Evolutionary conservation across 2,329 filamentous ascomycete species (phyloP), one percentile per base, ranked within the genome.

Genomic region (Exophiala xenobiotica): DNA sequence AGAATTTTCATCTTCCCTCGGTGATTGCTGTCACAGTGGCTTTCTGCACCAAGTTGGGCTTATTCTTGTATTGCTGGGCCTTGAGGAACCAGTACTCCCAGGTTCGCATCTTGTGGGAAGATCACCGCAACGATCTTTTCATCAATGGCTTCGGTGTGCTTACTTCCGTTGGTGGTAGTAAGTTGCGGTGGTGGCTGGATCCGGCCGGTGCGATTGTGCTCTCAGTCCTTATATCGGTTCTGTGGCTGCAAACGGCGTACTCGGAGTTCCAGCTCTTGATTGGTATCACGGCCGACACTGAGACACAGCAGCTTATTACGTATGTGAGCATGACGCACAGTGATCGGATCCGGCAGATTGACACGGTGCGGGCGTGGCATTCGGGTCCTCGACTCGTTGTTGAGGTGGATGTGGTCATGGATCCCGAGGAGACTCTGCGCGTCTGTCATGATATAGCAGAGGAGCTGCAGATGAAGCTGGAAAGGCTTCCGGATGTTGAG

Each of bases 401-500:
- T 61, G 93, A 99, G 75, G 90, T 97, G 29, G 93, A 99, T 67
- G 84, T 97, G 49, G 92, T 97, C 64, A 96, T 97, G 90, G 83
- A 91, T 61, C 82, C 85, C 0, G 75, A 82, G 1, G 80, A 85
- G 48, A 82, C 83, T 1, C 79, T 99, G 12, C 78, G 81, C 56
- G 84, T 85, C 46, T 93, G 90, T 0, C 93, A 99, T 68, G 93
- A 99, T 65, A 82, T 96, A 9, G 92, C 93, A 0, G 93, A 99
- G 71, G 90, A 87, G 63, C 77, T 99, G 63, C 93, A 99, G 76
- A 87, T 87, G 57, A 97, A 97, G 75, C 77, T 97, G 2, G 93
- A 99, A 78, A 88, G 85, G 50, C 71, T 99, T 57, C 92, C 93
- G 0, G 86, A 96, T 66, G 85, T 97, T 7, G 93, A 97, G 78